A percentile compares a stretch with the other conserved stretches of the same genome.
Evolutionary conservation across 148 eudicot genomes (phyloP).

Genomic region (Vaccinium corymbosum): DNA sequence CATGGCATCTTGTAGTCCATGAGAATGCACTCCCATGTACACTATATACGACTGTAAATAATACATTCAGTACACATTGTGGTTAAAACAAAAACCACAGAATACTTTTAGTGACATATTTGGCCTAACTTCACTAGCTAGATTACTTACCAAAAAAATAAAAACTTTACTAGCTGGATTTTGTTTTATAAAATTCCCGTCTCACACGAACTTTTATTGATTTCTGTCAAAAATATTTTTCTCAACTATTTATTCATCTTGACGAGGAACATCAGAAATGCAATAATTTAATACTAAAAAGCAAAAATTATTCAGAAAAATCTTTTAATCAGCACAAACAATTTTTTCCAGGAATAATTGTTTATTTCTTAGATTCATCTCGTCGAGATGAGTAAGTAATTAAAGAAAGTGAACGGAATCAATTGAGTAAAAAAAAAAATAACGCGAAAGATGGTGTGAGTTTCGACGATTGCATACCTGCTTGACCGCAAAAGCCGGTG

Average conservation of each 20-base stretch:
- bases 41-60: constrained; percentile 48
- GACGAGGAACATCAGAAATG: background rate
- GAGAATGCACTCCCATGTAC: constrained; percentile 63
- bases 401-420: background rate
- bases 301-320: background rate
- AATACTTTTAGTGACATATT: no score
- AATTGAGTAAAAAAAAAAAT: background rate
- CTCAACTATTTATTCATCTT: background rate
- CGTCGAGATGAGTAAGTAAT: background rate
- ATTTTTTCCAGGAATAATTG: no score
- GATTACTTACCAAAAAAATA: no score
- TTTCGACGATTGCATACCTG: constrained; percentile 19
- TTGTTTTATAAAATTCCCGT: background rate
- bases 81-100: no score
- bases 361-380: background rate
- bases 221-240: background rate
- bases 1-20: constrained; percentile 29
- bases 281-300: background rate
- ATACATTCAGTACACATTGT: background rate
- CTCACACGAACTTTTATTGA: background rate
- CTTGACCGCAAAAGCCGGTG: constrained; percentile 25
- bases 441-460: background rate
- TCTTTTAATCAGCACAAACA: background rate
- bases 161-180: no score
- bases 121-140: no score